Evolutionary conservation across 805 yeast species (phyloP).

Genomic region (Saturnispora saitoi): DNA sequence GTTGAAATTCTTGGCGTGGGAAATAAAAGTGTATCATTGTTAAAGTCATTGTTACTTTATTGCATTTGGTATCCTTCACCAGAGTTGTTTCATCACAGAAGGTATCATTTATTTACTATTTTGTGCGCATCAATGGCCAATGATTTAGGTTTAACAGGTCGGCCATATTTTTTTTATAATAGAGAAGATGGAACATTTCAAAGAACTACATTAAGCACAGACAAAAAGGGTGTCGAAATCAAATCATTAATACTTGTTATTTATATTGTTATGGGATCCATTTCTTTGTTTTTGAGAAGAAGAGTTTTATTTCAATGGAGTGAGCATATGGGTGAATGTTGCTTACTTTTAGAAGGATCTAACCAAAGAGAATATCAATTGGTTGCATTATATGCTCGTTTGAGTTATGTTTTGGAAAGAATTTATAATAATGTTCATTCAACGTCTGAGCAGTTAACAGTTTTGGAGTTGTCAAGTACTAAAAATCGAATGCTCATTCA

Average conservation of each 20-base stretch:
- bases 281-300: constrained; percentile 58
- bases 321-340: constrained; percentile 55
- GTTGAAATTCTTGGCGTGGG: constrained; percentile 63
- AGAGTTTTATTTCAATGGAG: constrained; percentile 57
- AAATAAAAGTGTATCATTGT: constrained; percentile 56
- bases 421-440: constrained; percentile 45
- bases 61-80: constrained; percentile 80
- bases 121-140: constrained; percentile 60
- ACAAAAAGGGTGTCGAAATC: constrained; percentile 36
- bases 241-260: constrained; percentile 46
- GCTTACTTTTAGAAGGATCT: constrained; percentile 35
- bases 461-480: constrained; percentile 20
- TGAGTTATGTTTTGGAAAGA: constrained; percentile 54
- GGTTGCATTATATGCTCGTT: constrained; percentile 49
- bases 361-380: constrained; percentile 29
- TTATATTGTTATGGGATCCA: constrained; percentile 54
- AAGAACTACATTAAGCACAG: constrained; percentile 29
- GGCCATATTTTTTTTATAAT: constrained; percentile 36
- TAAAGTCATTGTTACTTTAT: constrained; percentile 52
- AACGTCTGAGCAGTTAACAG: constrained; percentile 29
- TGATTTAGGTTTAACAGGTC: constrained; percentile 66
- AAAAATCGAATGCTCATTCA: constrained; percentile 33
- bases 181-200: constrained; percentile 34
- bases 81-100: constrained; percentile 69
- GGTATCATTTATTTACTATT: constrained; percentile 61